A percentile compares a stretch with the other conserved stretches of the same genome.
phyloP scores from a whole-genome alignment of 257 asterid genomes.

The Leptodermis oblonga region DNA sequence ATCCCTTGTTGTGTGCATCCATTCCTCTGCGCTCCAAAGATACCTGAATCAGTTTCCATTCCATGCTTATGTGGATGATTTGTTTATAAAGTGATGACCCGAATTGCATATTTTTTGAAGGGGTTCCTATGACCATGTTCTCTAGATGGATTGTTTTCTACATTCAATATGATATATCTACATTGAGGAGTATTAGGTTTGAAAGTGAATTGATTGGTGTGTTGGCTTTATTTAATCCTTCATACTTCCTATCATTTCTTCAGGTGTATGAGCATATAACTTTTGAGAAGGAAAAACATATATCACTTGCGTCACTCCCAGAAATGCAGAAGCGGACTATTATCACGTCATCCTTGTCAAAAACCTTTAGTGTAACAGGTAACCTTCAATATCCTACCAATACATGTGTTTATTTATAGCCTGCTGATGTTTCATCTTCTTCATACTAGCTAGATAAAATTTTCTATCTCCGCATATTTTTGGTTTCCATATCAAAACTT shows the following conservation, averaged over 20 bases:
- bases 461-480: background rate
- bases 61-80: background rate
- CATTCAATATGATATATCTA: background rate
- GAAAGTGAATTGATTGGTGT: background rate
- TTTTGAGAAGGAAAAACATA: slow-evolving; percentile 49
- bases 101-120: background rate
- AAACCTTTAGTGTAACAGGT: slow-evolving; percentile 87
- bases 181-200: slow-evolving; percentile 1
- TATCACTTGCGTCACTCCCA: slow-evolving; percentile 77
- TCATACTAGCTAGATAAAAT: background rate
- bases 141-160: background rate
- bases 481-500: background rate
- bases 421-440: background rate
- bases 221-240: background rate
- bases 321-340: slow-evolving; percentile 76
- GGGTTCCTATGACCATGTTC: background rate
- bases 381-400: background rate
- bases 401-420: background rate
- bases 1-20: background rate
- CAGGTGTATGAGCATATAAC: slow-evolving; percentile 92
- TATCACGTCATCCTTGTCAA: slow-evolving; percentile 84
- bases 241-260: background rate
- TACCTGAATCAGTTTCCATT: background rate
- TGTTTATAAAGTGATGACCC: background rate
- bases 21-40: background rate